These are phyloP conservation scores for Salvia splendens DNA, from an alignment of 257 asterid species.

Conservation along the genomic window DNA sequence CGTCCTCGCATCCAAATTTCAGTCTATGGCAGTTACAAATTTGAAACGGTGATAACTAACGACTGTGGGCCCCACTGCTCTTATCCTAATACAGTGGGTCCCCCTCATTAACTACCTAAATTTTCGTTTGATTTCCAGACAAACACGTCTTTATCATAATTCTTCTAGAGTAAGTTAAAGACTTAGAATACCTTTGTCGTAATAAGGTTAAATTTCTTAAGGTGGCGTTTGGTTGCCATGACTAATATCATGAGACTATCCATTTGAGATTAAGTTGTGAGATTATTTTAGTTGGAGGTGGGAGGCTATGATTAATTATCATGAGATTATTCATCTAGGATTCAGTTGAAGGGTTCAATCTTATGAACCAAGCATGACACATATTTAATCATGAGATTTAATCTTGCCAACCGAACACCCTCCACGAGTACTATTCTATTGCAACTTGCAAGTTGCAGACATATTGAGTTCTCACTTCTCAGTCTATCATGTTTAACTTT, in stretches of 20 bases:
- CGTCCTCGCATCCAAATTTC: background rate
- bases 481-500: background rate
- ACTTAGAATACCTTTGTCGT: background rate
- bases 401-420: too few species aligned
- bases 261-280: too few species aligned
- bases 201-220: background rate
- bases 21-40: slow-evolving; percentile 9
- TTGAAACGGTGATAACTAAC: slow-evolving; percentile 4
- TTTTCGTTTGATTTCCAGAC: background rate
- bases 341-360: too few species aligned
- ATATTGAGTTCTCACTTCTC: background rate
- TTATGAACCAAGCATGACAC: too few species aligned
- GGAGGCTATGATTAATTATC: too few species aligned
- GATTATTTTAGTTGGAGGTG: too few species aligned
- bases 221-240: too few species aligned
- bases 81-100: background rate
- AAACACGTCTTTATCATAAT: background rate
- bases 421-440: background rate
- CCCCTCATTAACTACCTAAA: background rate
- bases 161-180: background rate
- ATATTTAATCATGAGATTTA: too few species aligned
- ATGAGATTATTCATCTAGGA: too few species aligned
- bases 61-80: slow-evolving; percentile 17
- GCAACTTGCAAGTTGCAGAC: background rate
- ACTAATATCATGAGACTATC: too few species aligned